Conservation (phyloP, 1,139 yeast genomes). For the Keqinozyma sinolaborantium region DNA sequence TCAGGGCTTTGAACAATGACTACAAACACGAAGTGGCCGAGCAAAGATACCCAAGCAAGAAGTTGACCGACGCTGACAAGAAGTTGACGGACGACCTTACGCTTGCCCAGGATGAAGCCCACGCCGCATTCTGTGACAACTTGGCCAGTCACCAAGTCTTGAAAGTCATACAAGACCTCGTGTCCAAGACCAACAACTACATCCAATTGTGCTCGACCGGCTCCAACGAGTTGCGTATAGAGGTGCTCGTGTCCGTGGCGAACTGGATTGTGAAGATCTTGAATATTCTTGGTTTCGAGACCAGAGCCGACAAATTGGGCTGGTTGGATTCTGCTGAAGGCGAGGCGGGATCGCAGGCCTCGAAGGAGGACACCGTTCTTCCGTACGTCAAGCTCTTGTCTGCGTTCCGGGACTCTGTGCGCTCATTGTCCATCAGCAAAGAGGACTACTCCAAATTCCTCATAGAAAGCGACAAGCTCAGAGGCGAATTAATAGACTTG, state of each 20-base stretch:
- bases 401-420: slow-evolving; percentile 75
- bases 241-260: slow-evolving; percentile 62
- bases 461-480: slow-evolving; percentile 36
- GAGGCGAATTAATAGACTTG: slow-evolving; percentile 60
- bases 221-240: slow-evolving; percentile 51
- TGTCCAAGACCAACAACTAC: slow-evolving; percentile 70
- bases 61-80: slow-evolving; percentile 50
- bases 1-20: slow-evolving; percentile 71
- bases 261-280: slow-evolving; percentile 70
- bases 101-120: slow-evolving; percentile 58
- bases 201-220: slow-evolving; percentile 49
- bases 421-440: slow-evolving; percentile 68
- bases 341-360: slow-evolving; percentile 10
- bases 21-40: slow-evolving; percentile 47
- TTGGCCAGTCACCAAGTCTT: slow-evolving; percentile 76
- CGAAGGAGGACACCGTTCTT: slow-evolving; percentile 62
- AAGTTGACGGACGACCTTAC: slow-evolving; percentile 50
- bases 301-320: slow-evolving; percentile 69
- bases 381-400: slow-evolving; percentile 81
- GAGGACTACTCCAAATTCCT: slow-evolving; percentile 55
- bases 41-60: slow-evolving; percentile 53
- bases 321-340: slow-evolving; percentile 52
- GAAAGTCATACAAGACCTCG: slow-evolving; percentile 61
- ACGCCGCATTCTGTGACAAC: slow-evolving; percentile 83
- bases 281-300: slow-evolving; percentile 69